Base-by-base conservation (phyloP, 495 filamentous ascomycete genomes). In the Neurospora sp. region DNA sequence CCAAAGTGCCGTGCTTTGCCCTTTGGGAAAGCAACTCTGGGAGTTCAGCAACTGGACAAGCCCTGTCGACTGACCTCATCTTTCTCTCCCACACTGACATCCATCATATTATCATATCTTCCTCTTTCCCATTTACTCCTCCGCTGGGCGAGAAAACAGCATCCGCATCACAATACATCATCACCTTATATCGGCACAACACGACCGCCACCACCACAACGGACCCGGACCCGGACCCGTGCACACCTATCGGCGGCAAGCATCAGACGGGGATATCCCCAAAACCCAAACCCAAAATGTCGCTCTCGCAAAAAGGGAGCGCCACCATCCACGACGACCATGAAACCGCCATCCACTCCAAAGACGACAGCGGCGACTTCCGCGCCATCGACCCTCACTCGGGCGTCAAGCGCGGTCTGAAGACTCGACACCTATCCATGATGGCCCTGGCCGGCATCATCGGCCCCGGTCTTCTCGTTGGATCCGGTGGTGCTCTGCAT, bases 361-460 rank as follows among this genome's bases (percentile, higher is more conserved):
- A 66, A n/a, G 70, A 71, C n/a, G 54, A 15, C 54, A 31, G 28
- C 54, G 80, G 78, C 59, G 83, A 86, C 78, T 84, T 84, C 74
- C 75, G 72, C 37, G 77, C 76, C 37, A 85, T 86, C 69, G 85
- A 86, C 76, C 84, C 84, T 24, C 74, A 85, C 66, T 82, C 79
- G 40, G 85, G 85, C 17, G 85, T 87, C 74, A 85, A 83, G 79
- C 84, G 85, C 71, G 85, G 84, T 75, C 80, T 93, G 74, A 92
- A 92, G 83, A 90, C 88, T 37, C 84, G 91, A 59, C 91, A 93
- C 79, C 76, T 92, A 38, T 87, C 88, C 78, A 92, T 93, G 90
- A 92, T 93, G 85, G 91, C 88, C 43, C 79, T 89, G 24, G 87
- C 86, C 70, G 86, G 87, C 71, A 87, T 87, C 78, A 88, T 89